Evolutionary conservation across 768 basidiomycete species (phyloP), one percentile per base, ranked within the genome.

Genomic region (Fistulinella prunicolor): DNA sequence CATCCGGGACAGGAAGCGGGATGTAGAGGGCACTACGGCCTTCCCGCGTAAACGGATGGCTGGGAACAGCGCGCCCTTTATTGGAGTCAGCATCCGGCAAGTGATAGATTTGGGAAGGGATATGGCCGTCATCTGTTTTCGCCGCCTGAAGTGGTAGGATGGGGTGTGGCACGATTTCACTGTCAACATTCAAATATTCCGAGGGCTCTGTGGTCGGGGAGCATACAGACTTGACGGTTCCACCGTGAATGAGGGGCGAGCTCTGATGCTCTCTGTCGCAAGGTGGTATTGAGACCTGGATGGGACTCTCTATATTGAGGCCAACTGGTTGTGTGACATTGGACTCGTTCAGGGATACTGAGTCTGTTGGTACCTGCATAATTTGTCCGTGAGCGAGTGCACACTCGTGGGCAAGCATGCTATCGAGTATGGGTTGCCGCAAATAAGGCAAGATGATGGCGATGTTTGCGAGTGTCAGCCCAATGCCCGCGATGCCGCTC

Each of bases 381-480:
- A 19, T n/a, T 21, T 41, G 47, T 19, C 34, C 28, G 12, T 35
- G 20, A 24, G 36, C 38, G 35, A 41, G 47, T 26, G 23, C 14
- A 13, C 12, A 17, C 23, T 44, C 41, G 43, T 12, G 20, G 36
- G 47, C 20, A 13, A 23, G 44, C 5, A 53, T 39, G 42, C 46
- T 50, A 38, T 59, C 45, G 16, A 57, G 49, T 12, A 57, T 20
- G 23, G 62, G 46, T 46, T 56, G 59, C n/a, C 61, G 59, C 30
- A 63, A 36, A 34, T 54, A 29, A 19, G 61, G 63, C 22, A 62
- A 43, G 46, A 65, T 53, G 41, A 45, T 28, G 47, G 49, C 63
- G 37, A 63, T 57, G 42, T 62, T 57, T 29, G 37, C 46, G 36
- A 63, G 60, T 4, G 61, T 65, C 46, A 63, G 37, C 6, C 61